phyloP scores from a whole-genome alignment of 179 eudicot species.

The Silene vulgaris region DNA sequence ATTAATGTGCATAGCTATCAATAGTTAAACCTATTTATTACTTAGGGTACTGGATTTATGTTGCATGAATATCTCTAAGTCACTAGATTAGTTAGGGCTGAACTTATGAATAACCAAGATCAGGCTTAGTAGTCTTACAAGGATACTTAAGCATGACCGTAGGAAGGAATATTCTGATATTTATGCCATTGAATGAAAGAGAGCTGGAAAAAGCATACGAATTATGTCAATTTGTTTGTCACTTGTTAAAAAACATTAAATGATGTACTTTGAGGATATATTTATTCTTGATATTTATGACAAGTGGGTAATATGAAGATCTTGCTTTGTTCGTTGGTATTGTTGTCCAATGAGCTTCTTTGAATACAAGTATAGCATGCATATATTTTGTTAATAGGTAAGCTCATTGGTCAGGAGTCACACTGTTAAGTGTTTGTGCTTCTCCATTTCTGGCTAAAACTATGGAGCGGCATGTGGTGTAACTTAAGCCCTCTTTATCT shows the following conservation, averaged over 20 bases:
- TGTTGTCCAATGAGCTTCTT: neutral
- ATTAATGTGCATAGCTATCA: neutral
- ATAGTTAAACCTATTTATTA: neutral
- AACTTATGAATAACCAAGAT: no score
- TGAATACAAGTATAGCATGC: neutral
- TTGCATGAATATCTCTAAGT: neutral
- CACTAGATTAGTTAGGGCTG: neutral
- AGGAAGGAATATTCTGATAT: no score
- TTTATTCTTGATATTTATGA: neutral
- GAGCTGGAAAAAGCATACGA: no score
- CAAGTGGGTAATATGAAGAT: neutral
- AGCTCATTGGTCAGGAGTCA: no score
- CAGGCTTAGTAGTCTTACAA: no score
- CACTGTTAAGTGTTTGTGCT: no score
- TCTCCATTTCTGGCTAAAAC: no score
- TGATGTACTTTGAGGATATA: neutral
- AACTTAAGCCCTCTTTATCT: no score
- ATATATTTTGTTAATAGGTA: neutral
- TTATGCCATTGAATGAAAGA: no score
- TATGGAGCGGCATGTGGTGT: no score
- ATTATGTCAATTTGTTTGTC: neutral
- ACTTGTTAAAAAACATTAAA: neutral
- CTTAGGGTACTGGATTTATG: neutral
- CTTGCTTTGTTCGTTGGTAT: neutral
- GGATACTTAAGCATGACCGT: no score